phyloP scores from a whole-genome alignment of 257 asterid genomes.

The Rhazya stricta region DNA sequence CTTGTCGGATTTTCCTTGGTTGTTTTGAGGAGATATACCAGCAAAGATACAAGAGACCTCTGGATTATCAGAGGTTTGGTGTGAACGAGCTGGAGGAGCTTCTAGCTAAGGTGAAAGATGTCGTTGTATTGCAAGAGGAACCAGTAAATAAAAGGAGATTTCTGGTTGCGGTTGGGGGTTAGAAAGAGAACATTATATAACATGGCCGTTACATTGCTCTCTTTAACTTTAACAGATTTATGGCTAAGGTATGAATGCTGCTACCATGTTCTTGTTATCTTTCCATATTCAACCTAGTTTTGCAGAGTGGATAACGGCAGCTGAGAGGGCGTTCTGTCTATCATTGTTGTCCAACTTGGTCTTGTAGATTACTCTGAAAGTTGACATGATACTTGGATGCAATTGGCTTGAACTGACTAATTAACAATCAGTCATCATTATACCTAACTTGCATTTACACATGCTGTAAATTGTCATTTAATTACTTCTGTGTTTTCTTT shows the following conservation, averaged over 20 bases:
- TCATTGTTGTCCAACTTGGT: neutral
- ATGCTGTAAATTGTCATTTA: neutral
- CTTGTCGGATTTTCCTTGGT: constrained; percentile 58
- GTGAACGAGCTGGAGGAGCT: constrained; percentile 69
- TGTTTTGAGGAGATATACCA: constrained; percentile 65
- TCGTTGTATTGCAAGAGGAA: constrained; percentile 71
- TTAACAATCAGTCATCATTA: neutral
- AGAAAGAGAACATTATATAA: constrained; percentile 9
- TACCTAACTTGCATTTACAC: neutral
- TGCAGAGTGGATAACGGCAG: neutral
- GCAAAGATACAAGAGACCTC: constrained; percentile 71
- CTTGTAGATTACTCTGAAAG: neutral
- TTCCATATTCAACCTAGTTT: constrained; percentile 6
- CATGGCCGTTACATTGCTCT: constrained; percentile 9
- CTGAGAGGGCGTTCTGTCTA: neutral
- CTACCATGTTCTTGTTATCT: constrained; percentile 7
- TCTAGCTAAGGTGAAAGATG: constrained; percentile 65
- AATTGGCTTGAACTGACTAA: neutral
- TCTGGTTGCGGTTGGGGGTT: constrained; percentile 59
- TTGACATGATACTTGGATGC: neutral
- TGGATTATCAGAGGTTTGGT: constrained; percentile 60
- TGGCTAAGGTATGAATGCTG: constrained; percentile 30
- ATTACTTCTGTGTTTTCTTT: neutral
- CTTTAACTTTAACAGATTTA: constrained; percentile 14
- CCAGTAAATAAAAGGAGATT: constrained; percentile 54